Conservation (phyloP, 495 filamentous ascomycete species). For the Penicillium canescens region DNA sequence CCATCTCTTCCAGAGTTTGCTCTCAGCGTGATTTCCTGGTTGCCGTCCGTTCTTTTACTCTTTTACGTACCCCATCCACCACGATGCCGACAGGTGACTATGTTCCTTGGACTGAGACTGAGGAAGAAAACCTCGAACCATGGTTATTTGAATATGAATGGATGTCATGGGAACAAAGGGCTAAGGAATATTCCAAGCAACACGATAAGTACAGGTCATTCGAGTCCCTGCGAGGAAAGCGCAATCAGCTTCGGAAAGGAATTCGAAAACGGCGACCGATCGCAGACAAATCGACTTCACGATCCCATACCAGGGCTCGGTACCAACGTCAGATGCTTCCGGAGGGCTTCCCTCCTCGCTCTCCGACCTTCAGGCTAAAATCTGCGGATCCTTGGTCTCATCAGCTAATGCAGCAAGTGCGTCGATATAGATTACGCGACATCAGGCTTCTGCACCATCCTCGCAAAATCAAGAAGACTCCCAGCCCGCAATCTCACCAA, state of each 20-base stretch:
- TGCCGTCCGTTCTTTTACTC: not conserved
- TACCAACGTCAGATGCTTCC: not conserved
- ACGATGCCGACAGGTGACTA: too few species aligned
- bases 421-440: not conserved
- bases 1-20: not conserved
- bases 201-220: conserved; percentile 1
- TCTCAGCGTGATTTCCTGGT: not conserved
- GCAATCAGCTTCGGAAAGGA: conserved; percentile 1
- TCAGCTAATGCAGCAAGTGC: not conserved
- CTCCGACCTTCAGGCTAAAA: not conserved
- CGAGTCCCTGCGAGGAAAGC: conserved; percentile 2
- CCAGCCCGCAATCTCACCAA: not conserved
- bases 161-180: conserved; percentile 1
- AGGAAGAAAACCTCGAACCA: conserved; percentile 1
- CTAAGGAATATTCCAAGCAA: conserved; percentile 4
- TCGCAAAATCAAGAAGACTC: not conserved
- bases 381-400: not conserved
- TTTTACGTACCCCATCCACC: not conserved
- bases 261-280: conserved; percentile 1
- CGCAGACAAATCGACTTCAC: not conserved
- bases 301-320: not conserved
- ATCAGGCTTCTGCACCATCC: not conserved
- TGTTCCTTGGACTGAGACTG: not conserved
- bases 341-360: not conserved
- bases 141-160: not conserved